Percentiles rank a stretch among this genome's conserved stretches.
Conservation (phyloP, 1,284 basidiomycete genomes). For the Fomitopsis betulina region DNA sequence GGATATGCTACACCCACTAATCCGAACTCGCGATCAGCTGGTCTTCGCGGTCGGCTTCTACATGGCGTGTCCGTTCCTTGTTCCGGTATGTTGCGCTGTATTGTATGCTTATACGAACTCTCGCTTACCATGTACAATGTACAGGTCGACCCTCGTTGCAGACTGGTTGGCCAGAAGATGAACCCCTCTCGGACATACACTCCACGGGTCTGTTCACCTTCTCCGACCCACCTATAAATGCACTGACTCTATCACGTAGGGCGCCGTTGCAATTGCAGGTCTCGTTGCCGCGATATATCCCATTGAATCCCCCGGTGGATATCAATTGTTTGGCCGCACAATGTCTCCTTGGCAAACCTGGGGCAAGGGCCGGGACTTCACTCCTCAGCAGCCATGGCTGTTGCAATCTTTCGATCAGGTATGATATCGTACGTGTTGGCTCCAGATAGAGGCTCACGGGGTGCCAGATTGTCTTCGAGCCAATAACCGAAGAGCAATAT, state of each 20-base stretch:
- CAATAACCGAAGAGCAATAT: constrained; percentile 43
- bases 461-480: constrained; percentile 42
- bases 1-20: background rate
- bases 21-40: constrained; percentile 31
- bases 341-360: constrained; percentile 60
- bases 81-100: constrained; percentile 39
- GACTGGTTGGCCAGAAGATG: constrained; percentile 61
- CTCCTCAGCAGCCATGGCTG: constrained; percentile 50
- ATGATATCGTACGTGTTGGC: background rate
- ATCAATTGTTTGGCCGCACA: constrained; percentile 57
- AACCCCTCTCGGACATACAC: constrained; percentile 61
- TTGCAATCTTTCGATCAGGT: constrained; percentile 65
- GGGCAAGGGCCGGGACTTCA: constrained; percentile 49
- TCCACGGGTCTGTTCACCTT: constrained; percentile 40
- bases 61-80: constrained; percentile 54
- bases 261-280: constrained; percentile 61
- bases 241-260: constrained; percentile 29
- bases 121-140: background rate
- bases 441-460: background rate
- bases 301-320: constrained; percentile 61
- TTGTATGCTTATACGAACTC: background rate
- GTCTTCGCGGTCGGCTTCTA: constrained; percentile 63
- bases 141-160: constrained; percentile 58
- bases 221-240: background rate
- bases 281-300: constrained; percentile 63